Evolutionary conservation across 2,329 filamentous ascomycete species (phyloP).

Genomic region (Pestalotiopsis sp.): DNA sequence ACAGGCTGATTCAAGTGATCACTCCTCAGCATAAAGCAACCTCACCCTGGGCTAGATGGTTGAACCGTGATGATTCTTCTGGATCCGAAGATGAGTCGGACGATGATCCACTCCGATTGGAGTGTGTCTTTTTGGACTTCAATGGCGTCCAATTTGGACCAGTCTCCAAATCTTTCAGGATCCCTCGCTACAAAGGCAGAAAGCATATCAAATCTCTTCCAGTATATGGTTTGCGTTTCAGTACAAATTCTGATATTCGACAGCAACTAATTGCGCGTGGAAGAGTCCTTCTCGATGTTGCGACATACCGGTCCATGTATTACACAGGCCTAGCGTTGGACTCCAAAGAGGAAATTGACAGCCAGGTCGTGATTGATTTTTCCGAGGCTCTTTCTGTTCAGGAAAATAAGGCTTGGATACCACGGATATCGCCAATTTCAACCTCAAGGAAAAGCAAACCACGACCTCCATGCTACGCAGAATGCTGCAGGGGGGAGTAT

Average conservation of each 20-base stretch:
- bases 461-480: not conserved
- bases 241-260: no score
- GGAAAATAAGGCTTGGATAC: no score
- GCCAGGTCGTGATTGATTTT: no score
- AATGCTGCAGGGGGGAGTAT: conserved; percentile 39
- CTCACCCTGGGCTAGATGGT: not conserved
- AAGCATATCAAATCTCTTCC: no score
- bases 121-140: not conserved
- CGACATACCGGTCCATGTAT: no score
- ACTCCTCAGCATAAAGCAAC: not conserved
- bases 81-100: not conserved
- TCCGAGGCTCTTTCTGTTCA: no score
- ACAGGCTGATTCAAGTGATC: not conserved
- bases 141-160: not conserved
- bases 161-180: not conserved
- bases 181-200: not conserved
- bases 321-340: no score
- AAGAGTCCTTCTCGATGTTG: no score
- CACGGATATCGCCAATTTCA: no score
- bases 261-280: no score
- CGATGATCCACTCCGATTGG: not conserved
- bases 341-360: no score
- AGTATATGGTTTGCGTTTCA: no score
- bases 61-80: not conserved
- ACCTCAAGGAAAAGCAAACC: not conserved